These are phyloP conservation scores for Fusarium sp. DNA, from an alignment of 2,329 filamentous ascomycete species.

Conservation along the genomic window DNA sequence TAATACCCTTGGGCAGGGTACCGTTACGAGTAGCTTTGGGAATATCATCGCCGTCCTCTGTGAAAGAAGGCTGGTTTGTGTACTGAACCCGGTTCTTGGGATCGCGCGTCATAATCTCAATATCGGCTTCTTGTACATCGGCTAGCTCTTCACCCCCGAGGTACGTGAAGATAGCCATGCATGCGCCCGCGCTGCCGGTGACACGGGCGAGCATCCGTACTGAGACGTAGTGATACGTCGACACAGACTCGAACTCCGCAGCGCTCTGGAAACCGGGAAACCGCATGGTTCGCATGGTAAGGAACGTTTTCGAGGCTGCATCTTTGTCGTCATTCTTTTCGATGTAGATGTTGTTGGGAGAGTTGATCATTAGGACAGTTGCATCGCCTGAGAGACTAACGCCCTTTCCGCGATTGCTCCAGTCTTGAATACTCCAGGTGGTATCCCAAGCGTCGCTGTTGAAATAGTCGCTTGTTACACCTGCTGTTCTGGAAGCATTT, in stretches of 20 bases:
- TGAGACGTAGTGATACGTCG: slow-evolving; percentile 48
- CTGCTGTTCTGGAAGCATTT: slow-evolving; percentile 44
- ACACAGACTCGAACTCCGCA: slow-evolving; percentile 59
- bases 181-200: slow-evolving; percentile 59
- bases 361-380: slow-evolving; percentile 55
- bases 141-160: slow-evolving; percentile 51
- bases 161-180: slow-evolving; percentile 67
- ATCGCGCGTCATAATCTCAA: slow-evolving; percentile 64
- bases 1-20: slow-evolving; percentile 56
- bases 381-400: slow-evolving; percentile 45
- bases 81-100: slow-evolving; percentile 61
- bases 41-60: slow-evolving; percentile 57
- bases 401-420: slow-evolving; percentile 55
- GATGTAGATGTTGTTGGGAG: slow-evolving; percentile 60
- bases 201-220: slow-evolving; percentile 65
- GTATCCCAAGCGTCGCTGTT: slow-evolving; percentile 50
- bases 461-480: slow-evolving; percentile 56
- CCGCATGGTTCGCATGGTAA: slow-evolving; percentile 62
- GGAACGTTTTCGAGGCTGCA: slow-evolving; percentile 53
- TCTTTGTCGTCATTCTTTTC: slow-evolving; percentile 54
- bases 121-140: slow-evolving; percentile 62
- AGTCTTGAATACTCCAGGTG: slow-evolving; percentile 55
- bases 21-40: slow-evolving; percentile 60
- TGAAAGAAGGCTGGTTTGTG: slow-evolving; percentile 70
- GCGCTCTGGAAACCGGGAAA: slow-evolving; percentile 59